Evolutionary conservation across 176 grass and related monocot genomes (phyloP).

Genomic region (Aegilops longissima): DNA sequence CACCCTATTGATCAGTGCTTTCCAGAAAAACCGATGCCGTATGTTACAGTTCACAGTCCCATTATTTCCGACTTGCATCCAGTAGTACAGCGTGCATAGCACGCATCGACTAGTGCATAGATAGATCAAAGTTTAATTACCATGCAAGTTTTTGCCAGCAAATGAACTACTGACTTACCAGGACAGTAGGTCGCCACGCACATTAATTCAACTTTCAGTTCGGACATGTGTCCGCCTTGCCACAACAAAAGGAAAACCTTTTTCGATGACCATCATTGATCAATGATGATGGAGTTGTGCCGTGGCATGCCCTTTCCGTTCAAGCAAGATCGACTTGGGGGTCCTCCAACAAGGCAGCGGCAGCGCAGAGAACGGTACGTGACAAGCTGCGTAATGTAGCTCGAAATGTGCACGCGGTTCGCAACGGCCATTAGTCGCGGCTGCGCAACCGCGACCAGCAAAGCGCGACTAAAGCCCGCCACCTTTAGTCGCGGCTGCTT

Average conservation of each 20-base stretch:
- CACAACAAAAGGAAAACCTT: neutral
- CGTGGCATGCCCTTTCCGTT: neutral
- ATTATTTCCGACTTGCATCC: neutral
- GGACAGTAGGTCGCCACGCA: neutral
- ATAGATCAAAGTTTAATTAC: too few relatives aligned
- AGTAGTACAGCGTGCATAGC: neutral
- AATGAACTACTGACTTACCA: neutral
- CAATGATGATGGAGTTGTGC: neutral
- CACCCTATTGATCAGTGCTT: neutral
- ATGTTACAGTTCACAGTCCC: neutral
- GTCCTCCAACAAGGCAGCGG: neutral
- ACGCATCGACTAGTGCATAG: neutral
- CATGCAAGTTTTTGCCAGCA: neutral
- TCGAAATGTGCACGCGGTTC: constrained; percentile 9
- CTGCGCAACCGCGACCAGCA: too few relatives aligned
- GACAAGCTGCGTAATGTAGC: neutral
- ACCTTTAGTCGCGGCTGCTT: too few relatives aligned
- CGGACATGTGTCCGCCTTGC: neutral
- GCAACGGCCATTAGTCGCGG: too few relatives aligned
- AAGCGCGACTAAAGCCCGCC: too few relatives aligned
- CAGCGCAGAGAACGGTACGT: neutral
- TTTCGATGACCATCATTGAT: neutral
- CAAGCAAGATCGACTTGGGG: neutral
- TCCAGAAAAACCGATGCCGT: neutral
- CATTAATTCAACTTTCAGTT: neutral